Percentiles rank a stretch among this genome's conserved stretches.
These are phyloP conservation scores for Ziziphus jujuba DNA, from an alignment of 306 rosid species.

Conservation along the genomic window DNA sequence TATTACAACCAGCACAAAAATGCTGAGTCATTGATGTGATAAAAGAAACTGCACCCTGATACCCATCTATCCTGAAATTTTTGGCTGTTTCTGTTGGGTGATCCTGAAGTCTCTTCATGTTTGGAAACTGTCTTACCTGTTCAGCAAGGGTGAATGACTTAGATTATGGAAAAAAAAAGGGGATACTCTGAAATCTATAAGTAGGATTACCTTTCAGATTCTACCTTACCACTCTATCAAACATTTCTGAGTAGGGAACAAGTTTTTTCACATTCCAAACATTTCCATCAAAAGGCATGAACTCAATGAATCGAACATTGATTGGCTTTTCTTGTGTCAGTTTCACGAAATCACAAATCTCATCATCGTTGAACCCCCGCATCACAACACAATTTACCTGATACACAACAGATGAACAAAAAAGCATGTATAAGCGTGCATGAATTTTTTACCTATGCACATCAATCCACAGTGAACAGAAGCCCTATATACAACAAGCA, in stretches of 20 bases:
- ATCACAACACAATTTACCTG: slow-evolving; percentile 92
- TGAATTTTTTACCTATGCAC: not conserved
- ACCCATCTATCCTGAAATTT: slow-evolving; percentile 78
- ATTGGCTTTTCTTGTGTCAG: slow-evolving; percentile 78
- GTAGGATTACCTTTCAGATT: slow-evolving; percentile 36
- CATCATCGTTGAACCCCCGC: slow-evolving; percentile 95
- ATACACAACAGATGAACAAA: slow-evolving; percentile 24
- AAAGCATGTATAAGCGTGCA: no score
- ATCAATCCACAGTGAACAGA: not conserved
- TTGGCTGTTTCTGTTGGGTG: slow-evolving; percentile 92
- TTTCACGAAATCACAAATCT: slow-evolving; percentile 82
- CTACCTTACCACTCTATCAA: slow-evolving; percentile 96
- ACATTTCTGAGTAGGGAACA: slow-evolving; percentile 84
- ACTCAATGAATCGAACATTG: slow-evolving; percentile 88
- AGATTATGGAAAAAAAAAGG: slow-evolving; percentile 18
- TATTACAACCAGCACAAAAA: slow-evolving; percentile 97
- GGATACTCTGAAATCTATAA: slow-evolving; percentile 15
- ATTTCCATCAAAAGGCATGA: slow-evolving; percentile 99
- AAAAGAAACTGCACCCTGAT: slow-evolving; percentile 74
- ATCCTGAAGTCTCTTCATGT: slow-evolving; percentile 65
- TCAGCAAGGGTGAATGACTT: slow-evolving; percentile 21
- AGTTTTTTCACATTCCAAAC: slow-evolving; percentile 98
- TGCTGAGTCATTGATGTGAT: slow-evolving; percentile 97
- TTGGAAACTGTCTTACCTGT: slow-evolving; percentile 54
- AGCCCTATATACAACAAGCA: not conserved